Conservation (phyloP, 202 grass and related monocot genomes). For the Elaeis oleifera region DNA sequence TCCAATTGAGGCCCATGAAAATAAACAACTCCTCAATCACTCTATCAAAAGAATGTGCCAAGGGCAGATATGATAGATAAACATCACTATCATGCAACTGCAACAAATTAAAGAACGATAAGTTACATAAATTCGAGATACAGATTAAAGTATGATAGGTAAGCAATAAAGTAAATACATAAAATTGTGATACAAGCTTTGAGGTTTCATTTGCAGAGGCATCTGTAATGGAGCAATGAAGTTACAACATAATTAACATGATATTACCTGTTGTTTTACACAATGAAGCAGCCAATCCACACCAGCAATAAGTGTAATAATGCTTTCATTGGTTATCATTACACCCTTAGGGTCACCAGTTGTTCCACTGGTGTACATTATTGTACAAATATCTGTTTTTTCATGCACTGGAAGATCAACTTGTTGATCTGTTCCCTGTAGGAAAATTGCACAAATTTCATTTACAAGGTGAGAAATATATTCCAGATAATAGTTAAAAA, state of each 20-base stretch:
- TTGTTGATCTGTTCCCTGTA: slow-evolving; percentile 46
- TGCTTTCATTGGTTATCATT: slow-evolving; percentile 75
- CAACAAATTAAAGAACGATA: background rate
- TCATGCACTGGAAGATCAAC: slow-evolving; percentile 67
- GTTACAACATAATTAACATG: background rate
- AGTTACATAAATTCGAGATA: too few relatives aligned
- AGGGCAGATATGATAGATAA: slow-evolving; percentile 95
- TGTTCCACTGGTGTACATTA: slow-evolving; percentile 97
- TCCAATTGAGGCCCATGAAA: slow-evolving; percentile 62
- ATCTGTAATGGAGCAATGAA: too few relatives aligned
- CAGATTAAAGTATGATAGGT: too few relatives aligned
- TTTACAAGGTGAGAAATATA: background rate
- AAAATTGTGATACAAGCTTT: too few relatives aligned
- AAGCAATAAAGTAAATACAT: too few relatives aligned
- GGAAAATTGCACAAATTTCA: slow-evolving; percentile 1
- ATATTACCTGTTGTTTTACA: slow-evolving; percentile 56
- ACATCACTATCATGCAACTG: slow-evolving; percentile 64
- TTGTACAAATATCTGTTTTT: slow-evolving; percentile 65
- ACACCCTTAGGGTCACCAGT: slow-evolving; percentile 94
- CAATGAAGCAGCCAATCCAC: slow-evolving; percentile 29
- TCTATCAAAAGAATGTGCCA: slow-evolving; percentile 87
- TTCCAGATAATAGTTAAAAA: background rate
- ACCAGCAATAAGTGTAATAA: slow-evolving; percentile 45
- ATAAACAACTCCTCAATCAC: slow-evolving; percentile 83
- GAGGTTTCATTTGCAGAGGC: too few relatives aligned